Base-by-base conservation (phyloP, 495 filamentous ascomycete species). In the Margaritispora aquatica region DNA sequence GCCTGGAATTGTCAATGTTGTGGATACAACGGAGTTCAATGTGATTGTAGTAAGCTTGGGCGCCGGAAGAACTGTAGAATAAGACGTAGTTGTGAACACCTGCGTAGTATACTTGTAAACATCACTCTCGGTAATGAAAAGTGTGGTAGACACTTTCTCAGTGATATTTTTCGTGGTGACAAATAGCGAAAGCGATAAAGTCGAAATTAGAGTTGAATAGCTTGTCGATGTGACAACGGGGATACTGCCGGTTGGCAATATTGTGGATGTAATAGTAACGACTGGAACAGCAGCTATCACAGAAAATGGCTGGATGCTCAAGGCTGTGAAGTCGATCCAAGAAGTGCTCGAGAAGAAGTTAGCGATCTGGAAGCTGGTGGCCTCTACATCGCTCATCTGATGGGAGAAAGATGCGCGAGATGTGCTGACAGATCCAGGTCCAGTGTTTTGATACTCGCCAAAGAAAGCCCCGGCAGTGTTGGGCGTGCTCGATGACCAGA, bases 381-480 rank as follows among this genome's bases (percentile, higher is more conserved):
- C 65, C 27, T 63, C 63, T n/a, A 52, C 7, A 48, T 60, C 50
- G 2, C 62, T 62, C 26, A 67, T 57, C 29, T 67, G 65, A 23
- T 36, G 21, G 8, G 64, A 67, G 15, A 67, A 67, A 2, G 21
- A 2, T 11, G 52, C 64, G 17, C 64, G 53, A 11, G n/a, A 8
- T n/a, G 22, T 47, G 1, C 57, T 64, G 34, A 27, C 34, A 21
- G 64, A 61, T 13, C 65, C 65, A 7, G 59, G 54, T 2, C 65
- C 65, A 21, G 10, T n/a, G 38, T 66, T 68, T 4, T 60, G 27
- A 26, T 63, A 68, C 49, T 68, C 65, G 22, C 59, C 65, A 47
- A 68, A 57, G 29, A 68, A 51, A 20, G 58, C 44, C 4, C 41
- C 50, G 21, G 27, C 54, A 0, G 60, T 68, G 10, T 59, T 59